A percentile compares a stretch with the other conserved stretches of the same genome.
Evolutionary conservation across 1,139 yeast species (phyloP).

Genomic region (Scheffersomyces lignicola): DNA sequence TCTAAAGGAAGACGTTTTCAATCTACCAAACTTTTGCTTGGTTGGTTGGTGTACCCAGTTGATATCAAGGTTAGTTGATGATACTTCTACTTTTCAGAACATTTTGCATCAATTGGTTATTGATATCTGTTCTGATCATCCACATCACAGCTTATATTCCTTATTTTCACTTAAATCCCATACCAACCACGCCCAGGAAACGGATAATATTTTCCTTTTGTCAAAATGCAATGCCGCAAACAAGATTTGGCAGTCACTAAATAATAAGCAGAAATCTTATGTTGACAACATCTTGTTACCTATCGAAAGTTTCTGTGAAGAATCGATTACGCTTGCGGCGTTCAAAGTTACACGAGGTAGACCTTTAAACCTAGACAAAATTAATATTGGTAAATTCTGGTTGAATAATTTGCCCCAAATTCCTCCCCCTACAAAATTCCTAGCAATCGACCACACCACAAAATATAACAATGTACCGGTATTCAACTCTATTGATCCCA

Average conservation of each 20-base stretch:
- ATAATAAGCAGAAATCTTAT: constrained; percentile 6
- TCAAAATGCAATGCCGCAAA: constrained; percentile 56
- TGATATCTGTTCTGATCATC: constrained; percentile 60
- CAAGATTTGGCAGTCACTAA: constrained; percentile 37
- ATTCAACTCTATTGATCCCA: constrained; percentile 45
- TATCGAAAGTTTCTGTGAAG: constrained; percentile 50
- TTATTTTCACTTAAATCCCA: constrained; percentile 58
- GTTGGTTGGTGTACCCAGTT: constrained; percentile 85
- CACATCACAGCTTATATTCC: constrained; percentile 74
- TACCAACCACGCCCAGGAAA: constrained; percentile 29
- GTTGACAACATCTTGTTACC: constrained; percentile 26
- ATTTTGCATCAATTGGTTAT: constrained; percentile 51
- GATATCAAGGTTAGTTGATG: constrained; percentile 64
- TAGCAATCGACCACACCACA: constrained; percentile 43
- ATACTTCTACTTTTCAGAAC: constrained; percentile 52
- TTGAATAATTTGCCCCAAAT: constrained; percentile 45
- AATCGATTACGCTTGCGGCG: constrained; percentile 53
- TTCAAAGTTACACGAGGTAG: constrained; percentile 38
- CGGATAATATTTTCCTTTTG: constrained; percentile 32
- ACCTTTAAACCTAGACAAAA: constrained; percentile 33
- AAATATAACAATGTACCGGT: constrained; percentile 51
- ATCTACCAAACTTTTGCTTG: constrained; percentile 59
- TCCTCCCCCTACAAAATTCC: constrained; percentile 68
- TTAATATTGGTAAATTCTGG: constrained; percentile 59
- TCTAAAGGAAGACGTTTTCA: constrained; percentile 30